Conservation (phyloP, 257 asterid genomes). For the Coffea canephora region DNA sequence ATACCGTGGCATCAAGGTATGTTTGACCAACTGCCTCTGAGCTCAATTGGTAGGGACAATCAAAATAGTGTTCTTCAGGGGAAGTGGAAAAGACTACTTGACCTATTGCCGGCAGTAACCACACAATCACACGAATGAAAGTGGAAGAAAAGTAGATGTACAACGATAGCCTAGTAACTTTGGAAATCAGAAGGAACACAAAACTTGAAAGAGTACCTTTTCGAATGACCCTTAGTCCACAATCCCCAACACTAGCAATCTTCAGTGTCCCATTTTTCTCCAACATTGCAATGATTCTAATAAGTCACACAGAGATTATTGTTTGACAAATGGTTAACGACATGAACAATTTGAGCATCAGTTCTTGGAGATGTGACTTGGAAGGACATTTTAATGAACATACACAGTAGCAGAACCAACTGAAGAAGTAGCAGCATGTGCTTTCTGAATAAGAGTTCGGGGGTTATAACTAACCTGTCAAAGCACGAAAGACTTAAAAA, state of each 20-base stretch:
- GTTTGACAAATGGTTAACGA: neutral
- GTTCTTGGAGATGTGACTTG: neutral
- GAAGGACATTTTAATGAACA: constrained; percentile 22
- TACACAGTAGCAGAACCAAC: constrained; percentile 88
- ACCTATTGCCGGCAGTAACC: constrained; percentile 35
- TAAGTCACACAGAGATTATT: constrained; percentile 9
- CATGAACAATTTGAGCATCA: neutral
- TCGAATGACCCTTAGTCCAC: constrained; percentile 72
- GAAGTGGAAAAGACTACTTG: constrained; percentile 66
- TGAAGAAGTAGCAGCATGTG: constrained; percentile 80
- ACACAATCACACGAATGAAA: neutral
- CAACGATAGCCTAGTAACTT: neutral
- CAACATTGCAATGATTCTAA: constrained; percentile 77
- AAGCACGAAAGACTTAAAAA: constrained; percentile 1
- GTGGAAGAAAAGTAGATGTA: neutral
- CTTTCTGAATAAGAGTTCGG: constrained; percentile 64
- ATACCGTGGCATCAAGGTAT: constrained; percentile 84
- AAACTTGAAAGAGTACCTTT: constrained; percentile 39
- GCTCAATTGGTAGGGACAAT: constrained; percentile 89
- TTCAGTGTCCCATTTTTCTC: constrained; percentile 66
- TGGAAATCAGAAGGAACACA: neutral
- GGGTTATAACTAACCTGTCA: constrained; percentile 70
- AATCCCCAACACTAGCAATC: constrained; percentile 85
- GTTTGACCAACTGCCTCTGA: constrained; percentile 83
- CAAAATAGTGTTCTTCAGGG: constrained; percentile 89